Evolutionary conservation across 192 early-diverging fungal genomes (phyloP).

Genomic region (Coemansia sp.): DNA sequence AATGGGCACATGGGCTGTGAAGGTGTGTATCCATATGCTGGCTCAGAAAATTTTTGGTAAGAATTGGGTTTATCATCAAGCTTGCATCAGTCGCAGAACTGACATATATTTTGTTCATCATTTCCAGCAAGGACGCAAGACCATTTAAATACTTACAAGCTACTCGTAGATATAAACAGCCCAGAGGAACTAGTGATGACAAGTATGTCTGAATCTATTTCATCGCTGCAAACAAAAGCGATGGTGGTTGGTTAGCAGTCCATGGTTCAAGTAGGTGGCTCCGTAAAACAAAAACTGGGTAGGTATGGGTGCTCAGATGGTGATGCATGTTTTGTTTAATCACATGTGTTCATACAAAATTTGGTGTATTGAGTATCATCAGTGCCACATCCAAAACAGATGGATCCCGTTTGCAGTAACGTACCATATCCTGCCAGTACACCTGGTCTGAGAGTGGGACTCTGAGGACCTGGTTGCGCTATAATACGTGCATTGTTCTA

Average conservation of each 20-base stretch:
- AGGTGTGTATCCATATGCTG: not conserved
- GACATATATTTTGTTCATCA: conserved; percentile 41
- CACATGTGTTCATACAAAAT: conserved; percentile 23
- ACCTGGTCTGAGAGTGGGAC: not conserved
- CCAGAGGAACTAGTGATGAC: not conserved
- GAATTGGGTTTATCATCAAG: conserved; percentile 48
- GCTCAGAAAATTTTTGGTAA: conserved; percentile 45
- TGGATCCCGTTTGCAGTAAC: not conserved
- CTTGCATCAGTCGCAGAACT: conserved; percentile 58
- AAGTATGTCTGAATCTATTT: not conserved
- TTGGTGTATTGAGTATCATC: conserved; percentile 40
- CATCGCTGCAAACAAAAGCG: not conserved
- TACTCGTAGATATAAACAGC: not conserved
- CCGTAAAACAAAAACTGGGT: not conserved
- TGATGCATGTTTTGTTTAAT: conserved; percentile 53
- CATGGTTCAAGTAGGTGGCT: not conserved
- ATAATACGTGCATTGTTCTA: not conserved
- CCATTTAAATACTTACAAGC: conserved; percentile 1
- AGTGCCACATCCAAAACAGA: conserved; percentile 17
- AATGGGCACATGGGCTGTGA: not conserved
- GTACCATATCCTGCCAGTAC: not conserved
- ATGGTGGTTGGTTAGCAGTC: not conserved
- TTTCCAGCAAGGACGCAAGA: not conserved
- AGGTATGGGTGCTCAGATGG: conserved; percentile 38
- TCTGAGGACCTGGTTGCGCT: not conserved